Conservation (phyloP, 2,329 filamentous ascomycete genomes). For the Bipolaris cookei region DNA sequence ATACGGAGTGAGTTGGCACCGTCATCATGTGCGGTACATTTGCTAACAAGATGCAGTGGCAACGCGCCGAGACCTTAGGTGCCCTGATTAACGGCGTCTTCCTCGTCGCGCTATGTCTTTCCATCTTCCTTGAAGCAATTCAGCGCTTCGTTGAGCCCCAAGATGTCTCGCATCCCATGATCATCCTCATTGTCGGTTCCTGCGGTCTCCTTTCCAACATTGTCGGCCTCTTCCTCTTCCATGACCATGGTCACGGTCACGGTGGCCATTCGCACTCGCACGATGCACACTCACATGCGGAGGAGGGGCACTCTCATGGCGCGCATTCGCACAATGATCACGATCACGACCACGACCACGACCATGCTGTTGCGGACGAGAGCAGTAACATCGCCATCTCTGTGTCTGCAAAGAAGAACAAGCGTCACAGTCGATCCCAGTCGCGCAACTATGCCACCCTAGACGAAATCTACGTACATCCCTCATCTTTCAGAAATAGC, state of each 20-base stretch:
- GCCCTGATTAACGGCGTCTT: constrained; percentile 98
- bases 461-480: constrained; percentile 80
- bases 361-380: constrained; percentile 60
- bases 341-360: constrained; percentile 43
- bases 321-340: constrained; percentile 48
- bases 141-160: constrained; percentile 91
- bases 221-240: constrained; percentile 85
- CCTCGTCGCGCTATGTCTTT: constrained; percentile 92
- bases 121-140: constrained; percentile 93
- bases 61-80: constrained; percentile 94
- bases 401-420: constrained; percentile 47
- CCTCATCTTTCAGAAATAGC: constrained; percentile 86
- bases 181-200: constrained; percentile 89
- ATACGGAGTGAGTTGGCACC: constrained; percentile 73
- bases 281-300: constrained; percentile 55
- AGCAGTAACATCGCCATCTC: constrained; percentile 61
- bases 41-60: constrained; percentile 67
- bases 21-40: background rate
- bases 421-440: constrained; percentile 67
- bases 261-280: constrained; percentile 62
- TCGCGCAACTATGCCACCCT: constrained; percentile 62
- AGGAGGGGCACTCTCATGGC: constrained; percentile 58
- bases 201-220: constrained; percentile 88
- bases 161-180: constrained; percentile 79
- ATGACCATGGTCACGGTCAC: constrained; percentile 88